Conservation (phyloP, 768 basidiomycete genomes). For the Lentinula raphanica region DNA sequence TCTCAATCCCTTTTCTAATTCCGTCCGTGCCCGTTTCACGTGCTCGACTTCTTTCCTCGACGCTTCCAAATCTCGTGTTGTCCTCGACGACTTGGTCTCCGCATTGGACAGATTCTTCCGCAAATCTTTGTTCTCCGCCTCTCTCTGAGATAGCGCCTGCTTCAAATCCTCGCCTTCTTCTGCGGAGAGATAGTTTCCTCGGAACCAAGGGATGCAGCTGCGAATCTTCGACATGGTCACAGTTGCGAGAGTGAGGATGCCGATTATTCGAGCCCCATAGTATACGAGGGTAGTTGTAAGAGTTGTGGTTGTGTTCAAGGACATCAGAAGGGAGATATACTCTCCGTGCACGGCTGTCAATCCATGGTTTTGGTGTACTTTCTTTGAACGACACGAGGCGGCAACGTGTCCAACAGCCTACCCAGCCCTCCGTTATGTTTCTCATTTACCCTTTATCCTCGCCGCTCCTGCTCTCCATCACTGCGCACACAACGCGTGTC, state of each 20-base stretch:
- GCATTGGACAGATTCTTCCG: slow-evolving; percentile 5
- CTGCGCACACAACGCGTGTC: neutral
- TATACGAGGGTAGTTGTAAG: slow-evolving; percentile 4
- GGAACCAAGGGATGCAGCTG: neutral
- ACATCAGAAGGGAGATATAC: slow-evolving; percentile 4
- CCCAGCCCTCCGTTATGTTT: slow-evolving; percentile 13
- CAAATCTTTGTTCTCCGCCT: slow-evolving; percentile 5
- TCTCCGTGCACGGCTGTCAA: neutral
- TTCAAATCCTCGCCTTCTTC: slow-evolving; percentile 1
- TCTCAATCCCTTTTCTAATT: slow-evolving; percentile 3
- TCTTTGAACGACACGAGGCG: slow-evolving; percentile 8
- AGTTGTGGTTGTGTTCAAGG: neutral
- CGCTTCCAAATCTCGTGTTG: neutral
- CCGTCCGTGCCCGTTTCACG: slow-evolving; percentile 10
- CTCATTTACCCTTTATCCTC: neutral
- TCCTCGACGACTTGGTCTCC: neutral
- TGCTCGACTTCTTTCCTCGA: slow-evolving; percentile 9
- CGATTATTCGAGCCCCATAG: slow-evolving; percentile 9
- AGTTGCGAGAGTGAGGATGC: slow-evolving; percentile 8
- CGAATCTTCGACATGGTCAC: neutral
- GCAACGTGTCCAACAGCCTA: slow-evolving; percentile 11
- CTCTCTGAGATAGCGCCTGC: neutral
- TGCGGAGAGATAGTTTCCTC: neutral
- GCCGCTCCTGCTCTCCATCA: neutral
- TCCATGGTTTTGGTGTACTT: slow-evolving; percentile 6